A percentile compares a stretch with the other conserved stretches of the same genome.
Conservation (phyloP, 345 rosid species). For the Acer campestre region DNA sequence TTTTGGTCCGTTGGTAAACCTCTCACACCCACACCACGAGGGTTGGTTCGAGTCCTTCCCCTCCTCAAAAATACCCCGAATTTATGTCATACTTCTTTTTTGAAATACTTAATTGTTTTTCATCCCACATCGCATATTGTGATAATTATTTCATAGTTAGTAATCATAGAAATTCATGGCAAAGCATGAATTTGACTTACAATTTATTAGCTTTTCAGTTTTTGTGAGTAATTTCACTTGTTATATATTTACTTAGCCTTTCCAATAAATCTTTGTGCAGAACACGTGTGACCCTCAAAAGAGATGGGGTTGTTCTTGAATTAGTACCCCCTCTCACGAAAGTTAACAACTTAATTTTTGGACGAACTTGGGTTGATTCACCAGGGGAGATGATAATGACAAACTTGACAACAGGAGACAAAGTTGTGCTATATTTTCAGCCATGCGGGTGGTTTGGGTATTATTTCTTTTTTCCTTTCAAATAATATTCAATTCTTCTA, state of each 20-base stretch:
- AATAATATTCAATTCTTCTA: conserved; percentile 7
- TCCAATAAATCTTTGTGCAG: conserved; percentile 38
- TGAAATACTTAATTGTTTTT: background rate
- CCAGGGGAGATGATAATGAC: conserved; percentile 82
- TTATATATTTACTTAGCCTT: conserved; percentile 10
- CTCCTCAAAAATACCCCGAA: no score
- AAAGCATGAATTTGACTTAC: background rate
- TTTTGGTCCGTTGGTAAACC: no score
- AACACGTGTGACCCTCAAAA: conserved; percentile 72
- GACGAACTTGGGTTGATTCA: conserved; percentile 81
- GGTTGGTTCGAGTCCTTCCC: no score
- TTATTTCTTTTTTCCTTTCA: conserved; percentile 14
- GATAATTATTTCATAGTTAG: background rate
- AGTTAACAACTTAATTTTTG: conserved; percentile 77
- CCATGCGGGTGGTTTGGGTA: conserved; percentile 92
- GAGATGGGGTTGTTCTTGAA: conserved; percentile 73
- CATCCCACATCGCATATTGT: background rate
- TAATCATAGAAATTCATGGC: background rate
- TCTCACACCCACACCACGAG: no score
- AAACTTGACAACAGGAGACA: conserved; percentile 74
- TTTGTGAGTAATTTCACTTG: background rate
- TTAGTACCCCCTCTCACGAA: conserved; percentile 83
- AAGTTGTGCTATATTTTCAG: conserved; percentile 76
- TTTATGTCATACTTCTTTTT: background rate
- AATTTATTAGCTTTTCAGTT: background rate